Base-by-base conservation (phyloP, 225 moss, liverwort and hornwort genomes). In the Asterella californica region DNA sequence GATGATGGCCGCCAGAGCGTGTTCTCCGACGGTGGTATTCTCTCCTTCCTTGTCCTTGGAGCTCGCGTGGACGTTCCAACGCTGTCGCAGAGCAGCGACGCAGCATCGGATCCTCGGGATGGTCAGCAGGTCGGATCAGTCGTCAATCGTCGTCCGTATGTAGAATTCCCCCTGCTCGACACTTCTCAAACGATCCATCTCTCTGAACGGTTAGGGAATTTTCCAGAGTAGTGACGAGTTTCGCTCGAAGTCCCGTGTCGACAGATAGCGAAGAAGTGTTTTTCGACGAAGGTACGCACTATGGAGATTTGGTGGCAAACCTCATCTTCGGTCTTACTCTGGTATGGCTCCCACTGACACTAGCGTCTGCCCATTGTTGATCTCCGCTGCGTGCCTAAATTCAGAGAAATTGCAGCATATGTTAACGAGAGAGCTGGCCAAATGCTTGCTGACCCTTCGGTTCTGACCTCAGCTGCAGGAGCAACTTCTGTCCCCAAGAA, bases 251-350 rank as follows among this genome's bases (percentile, higher is more conserved):
- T 36, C 50, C 59, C 17, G 48, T 7, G 48, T 47, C 72, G 12
- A 29, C 49, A 24, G 86, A 85, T 27, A 78, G 73, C 24, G 91
- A 91, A 67, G 86, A 85, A 50, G 89, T 91, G 38, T 91, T 86
- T 75, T 91, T 88, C 62, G 89, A 91, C 72, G 91, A 89, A 62
- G 91, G 91, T 73, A 86, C 89, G 29, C 91, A 91, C 47, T 88
- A 83, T 42, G 91, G 91, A 15, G 91, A 91, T 75, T 72, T 91
- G 67, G 42, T 88, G 49, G 79, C 88, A 0, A 91, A 91, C 76
- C 45, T 91, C 7, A 21, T 89, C 15, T 89, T 91, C 61, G 91
- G 91, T 36, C 78, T 91, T 70, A 89, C 91, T 37, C 53, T 91
- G 68, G 89, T 91, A 30, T 91, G 91, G 91, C 79, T 91, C 47